A percentile compares a stretch with the other conserved stretches of the same genome.
Conservation (phyloP, 2,329 filamentous ascomycete species). For the Dactylellina leptospora region DNA sequence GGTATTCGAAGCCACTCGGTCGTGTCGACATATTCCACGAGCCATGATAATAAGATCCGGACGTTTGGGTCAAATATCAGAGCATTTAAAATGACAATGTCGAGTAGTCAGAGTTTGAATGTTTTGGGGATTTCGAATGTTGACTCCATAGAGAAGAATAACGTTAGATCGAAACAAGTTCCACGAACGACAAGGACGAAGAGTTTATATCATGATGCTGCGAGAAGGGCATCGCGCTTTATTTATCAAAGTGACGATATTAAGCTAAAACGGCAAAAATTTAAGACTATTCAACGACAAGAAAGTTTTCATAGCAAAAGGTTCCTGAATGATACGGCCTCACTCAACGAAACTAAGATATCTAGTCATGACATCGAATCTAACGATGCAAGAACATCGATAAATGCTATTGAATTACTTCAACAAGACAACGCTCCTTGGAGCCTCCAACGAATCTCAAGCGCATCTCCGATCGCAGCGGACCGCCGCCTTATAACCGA, state of each 20-base stretch:
- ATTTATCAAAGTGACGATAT: conserved; percentile 7
- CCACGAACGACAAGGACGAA: neutral
- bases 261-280: conserved; percentile 37
- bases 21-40: conserved; percentile 15
- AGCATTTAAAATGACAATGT: conserved; percentile 54
- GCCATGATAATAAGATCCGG: conserved; percentile 21
- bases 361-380: neutral
- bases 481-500: conserved; percentile 55
- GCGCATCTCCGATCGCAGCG: conserved; percentile 55
- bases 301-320: neutral
- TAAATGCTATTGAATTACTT: conserved; percentile 9
- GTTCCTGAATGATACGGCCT: neutral
- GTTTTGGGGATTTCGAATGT: conserved; percentile 1
- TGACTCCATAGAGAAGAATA: conserved; percentile 23
- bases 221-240: conserved; percentile 28
- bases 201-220: neutral
- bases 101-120: neutral
- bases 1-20: conserved; percentile 25
- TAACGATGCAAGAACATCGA: neutral
- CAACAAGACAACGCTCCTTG: conserved; percentile 54
- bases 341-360: neutral
- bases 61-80: conserved; percentile 29
- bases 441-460: conserved; percentile 58
- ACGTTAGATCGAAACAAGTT: conserved; percentile 18
- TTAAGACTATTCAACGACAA: conserved; percentile 26